Evolutionary conservation across 2,329 filamentous ascomycete genomes (phyloP).

Genomic region (Herpotrichia juniperi): DNA sequence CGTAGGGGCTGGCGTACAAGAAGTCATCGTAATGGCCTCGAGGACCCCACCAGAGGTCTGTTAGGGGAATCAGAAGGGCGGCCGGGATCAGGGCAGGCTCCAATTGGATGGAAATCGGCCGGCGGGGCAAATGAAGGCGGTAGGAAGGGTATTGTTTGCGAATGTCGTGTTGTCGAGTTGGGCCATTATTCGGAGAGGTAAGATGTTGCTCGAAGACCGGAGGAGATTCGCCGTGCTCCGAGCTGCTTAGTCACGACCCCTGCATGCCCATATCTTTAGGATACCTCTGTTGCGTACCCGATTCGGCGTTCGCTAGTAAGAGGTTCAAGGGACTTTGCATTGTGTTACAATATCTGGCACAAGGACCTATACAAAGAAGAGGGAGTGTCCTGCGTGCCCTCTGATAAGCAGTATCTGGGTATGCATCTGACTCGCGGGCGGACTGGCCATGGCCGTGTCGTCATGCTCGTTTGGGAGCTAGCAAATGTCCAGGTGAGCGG

Average conservation of each 20-base stretch:
- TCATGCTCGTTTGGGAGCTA: neutral
- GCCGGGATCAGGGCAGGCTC: constrained; percentile 5
- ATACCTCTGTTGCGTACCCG: too few relatives aligned
- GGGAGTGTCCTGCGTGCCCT: too few relatives aligned
- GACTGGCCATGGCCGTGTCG: neutral
- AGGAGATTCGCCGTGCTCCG: too few relatives aligned
- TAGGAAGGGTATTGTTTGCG: neutral
- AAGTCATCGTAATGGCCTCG: constrained; percentile 61
- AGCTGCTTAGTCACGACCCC: too few relatives aligned
- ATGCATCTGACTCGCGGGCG: neutral
- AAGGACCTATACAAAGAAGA: too few relatives aligned
- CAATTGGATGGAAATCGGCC: neutral
- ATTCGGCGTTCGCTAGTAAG: too few relatives aligned
- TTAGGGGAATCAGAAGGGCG: constrained; percentile 18
- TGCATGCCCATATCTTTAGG: too few relatives aligned
- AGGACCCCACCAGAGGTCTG: constrained; percentile 53
- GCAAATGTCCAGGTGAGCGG: neutral
- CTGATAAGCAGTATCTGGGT: too few relatives aligned
- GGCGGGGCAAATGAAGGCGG: neutral
- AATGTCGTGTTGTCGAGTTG: constrained; percentile 6
- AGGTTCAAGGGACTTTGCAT: too few relatives aligned
- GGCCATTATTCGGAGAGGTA: constrained; percentile 10
- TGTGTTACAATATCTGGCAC: too few relatives aligned
- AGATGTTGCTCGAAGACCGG: neutral
- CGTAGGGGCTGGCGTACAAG: constrained; percentile 54